These are phyloP conservation scores for Rhynchospora tenuis DNA, from an alignment of 176 grass and related monocot species.

Conservation along the genomic window DNA sequence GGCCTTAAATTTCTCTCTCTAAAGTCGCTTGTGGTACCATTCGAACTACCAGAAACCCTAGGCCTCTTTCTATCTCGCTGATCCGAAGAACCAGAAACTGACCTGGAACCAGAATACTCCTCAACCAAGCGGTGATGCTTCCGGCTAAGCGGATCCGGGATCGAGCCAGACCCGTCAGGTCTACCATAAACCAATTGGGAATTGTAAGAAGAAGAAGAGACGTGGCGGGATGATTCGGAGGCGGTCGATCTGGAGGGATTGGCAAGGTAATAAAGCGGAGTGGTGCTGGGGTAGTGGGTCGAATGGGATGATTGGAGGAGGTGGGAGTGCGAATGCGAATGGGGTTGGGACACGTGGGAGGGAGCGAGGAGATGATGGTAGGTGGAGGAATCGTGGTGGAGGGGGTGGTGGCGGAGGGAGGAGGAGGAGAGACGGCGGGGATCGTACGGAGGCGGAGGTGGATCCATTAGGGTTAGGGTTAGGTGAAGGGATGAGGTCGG, in stretches of 20 bases:
- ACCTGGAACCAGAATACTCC: neutral
- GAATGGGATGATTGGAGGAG: constrained; percentile 32
- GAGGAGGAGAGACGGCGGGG: constrained; percentile 19
- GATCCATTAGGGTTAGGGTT: constrained; percentile 40
- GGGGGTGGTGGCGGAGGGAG: neutral
- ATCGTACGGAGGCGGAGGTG: constrained; percentile 38
- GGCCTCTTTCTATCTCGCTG: constrained; percentile 16
- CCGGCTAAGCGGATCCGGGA: constrained; percentile 22
- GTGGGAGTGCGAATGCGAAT: constrained; percentile 7
- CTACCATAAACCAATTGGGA: neutral
- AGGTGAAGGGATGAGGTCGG: neutral
- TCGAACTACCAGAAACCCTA: neutral
- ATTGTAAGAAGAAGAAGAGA: constrained; percentile 13
- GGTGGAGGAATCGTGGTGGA: constrained; percentile 9
- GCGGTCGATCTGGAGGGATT: constrained; percentile 7
- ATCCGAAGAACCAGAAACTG: constrained; percentile 1
- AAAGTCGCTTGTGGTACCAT: neutral
- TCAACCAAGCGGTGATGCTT: constrained; percentile 27
- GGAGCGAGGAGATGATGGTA: constrained; percentile 6
- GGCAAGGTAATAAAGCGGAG: constrained; percentile 32
- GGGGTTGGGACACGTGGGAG: constrained; percentile 18
- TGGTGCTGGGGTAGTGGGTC: constrained; percentile 13
- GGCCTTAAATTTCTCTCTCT: constrained; percentile 35
- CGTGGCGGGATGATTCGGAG: constrained; percentile 17
- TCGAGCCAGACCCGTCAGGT: neutral